Conservation (phyloP, 2,329 filamentous ascomycete genomes). For the Xylariaceae sp. region DNA sequence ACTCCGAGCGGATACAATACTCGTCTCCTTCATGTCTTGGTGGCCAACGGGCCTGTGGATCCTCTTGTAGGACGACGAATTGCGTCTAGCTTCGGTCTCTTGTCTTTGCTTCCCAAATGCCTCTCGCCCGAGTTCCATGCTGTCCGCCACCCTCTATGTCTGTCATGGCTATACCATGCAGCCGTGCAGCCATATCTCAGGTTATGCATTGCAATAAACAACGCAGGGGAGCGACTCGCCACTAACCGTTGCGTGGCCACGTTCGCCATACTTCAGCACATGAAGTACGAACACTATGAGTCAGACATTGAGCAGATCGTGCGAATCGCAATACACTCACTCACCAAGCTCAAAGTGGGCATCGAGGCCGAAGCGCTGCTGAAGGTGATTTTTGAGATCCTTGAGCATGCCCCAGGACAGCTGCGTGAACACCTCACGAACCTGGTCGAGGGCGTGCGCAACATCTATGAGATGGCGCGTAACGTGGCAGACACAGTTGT, state of each 20-base stretch:
- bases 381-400: conserved; percentile 43
- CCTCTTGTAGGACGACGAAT: conserved; percentile 25
- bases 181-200: conserved; percentile 28
- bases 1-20: conserved; percentile 14
- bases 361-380: conserved; percentile 46
- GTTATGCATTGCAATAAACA: not conserved
- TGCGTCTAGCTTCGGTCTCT: conserved; percentile 26
- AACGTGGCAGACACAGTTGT: conserved; percentile 19
- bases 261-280: conserved; percentile 45
- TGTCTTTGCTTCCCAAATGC: conserved; percentile 28
- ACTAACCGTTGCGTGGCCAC: conserved; percentile 43
- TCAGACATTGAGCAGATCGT: conserved; percentile 45
- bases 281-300: conserved; percentile 47
- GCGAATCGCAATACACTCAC: conserved; percentile 44
- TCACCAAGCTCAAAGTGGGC: conserved; percentile 39
- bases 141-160: conserved; percentile 24
- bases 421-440: conserved; percentile 45
- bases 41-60: conserved; percentile 13
- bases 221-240: conserved; percentile 26
- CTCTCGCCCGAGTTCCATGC: conserved; percentile 28
- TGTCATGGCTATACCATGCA: conserved; percentile 29
- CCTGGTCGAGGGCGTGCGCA: conserved; percentile 42
- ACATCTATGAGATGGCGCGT: conserved; percentile 33
- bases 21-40: conserved; percentile 23
- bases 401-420: conserved; percentile 41